Base-by-base conservation (phyloP, 2,329 filamentous ascomycete species). In the Fusarium falciforme region DNA sequence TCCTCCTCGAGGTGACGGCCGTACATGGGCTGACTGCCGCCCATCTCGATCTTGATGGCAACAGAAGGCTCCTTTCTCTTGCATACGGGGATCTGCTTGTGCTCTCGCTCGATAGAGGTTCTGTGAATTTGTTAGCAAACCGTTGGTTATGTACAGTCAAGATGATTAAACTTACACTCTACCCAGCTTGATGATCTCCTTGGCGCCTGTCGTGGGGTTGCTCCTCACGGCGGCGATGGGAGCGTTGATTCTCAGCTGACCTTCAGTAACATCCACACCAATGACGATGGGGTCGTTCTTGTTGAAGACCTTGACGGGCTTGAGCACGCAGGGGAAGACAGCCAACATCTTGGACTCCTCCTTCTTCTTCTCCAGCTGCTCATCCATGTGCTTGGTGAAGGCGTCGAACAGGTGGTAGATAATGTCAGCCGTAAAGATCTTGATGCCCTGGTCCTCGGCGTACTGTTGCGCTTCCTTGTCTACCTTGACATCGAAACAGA, bases 401-500 rank as follows among this genome's bases (percentile, higher is more conserved):
- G 93, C 89, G 84, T 99, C 97, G 83, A 99, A 99, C 67, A 99
- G 87, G 83, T 99, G 96, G 84, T 99, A 99, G 80, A 99, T 99
- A 79, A 99, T 99, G 83, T 99, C 96, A 4, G 97, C 96, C 4
- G 94, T 97, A 87, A 99, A 99, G 79, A 99, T 94, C 88, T 97
- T 98, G 85, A 99, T 94, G 61, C 95, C 95, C 72, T 97, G 92
- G 66, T 98, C 95, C 20, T 98, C 94, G 12, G 96, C 96, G 79
- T 98, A 97, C 11, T 90, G 89, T 75, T 93, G 91, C 1, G 96
- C 96, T 81, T 99, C 96, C 84, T 98, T 98, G 85, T 99, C 96
- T 17, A 99, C 94, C 87, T 98, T 98, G 85, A 99, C 96, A 83
- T 99, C 97, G 89, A 99, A 99, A 83, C 96, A 98, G 60, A 99